Evolutionary conservation across 192 early-diverging fungal genomes (phyloP), one percentile per base, ranked within the genome.

Genomic region (Rhizoclosmatium globosum): DNA sequence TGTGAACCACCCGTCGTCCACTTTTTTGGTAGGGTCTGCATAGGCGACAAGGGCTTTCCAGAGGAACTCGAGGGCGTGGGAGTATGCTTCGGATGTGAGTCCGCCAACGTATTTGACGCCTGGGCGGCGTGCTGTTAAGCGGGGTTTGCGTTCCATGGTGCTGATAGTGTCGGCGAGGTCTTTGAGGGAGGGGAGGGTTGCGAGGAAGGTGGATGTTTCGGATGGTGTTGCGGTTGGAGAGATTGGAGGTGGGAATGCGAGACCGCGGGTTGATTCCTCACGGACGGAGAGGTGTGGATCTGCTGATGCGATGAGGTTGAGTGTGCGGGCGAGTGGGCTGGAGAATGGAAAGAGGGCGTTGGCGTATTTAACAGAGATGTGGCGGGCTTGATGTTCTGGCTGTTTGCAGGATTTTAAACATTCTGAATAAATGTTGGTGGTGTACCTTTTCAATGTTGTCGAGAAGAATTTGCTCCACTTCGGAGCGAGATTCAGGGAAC

Each of bases 11-110:
- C 78, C 45, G 6, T 72, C 72, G 0, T 84, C 78, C 3, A 86
- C 72, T 0, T 77, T 67, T n/a, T 84, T 90, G 59, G 85, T 85
- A 0, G 92, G 89, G 44, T 93, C 89, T 0, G 92, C 87, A 43
- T 56, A 74, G 1, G 87, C 74, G 53, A 94, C 86, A 59, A 93
- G 68, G 39, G 93, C 70, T 41, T 86, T 84, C 42, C 93, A 80
- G 46, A 94, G 78, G 61, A 94, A 94, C 68, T 83, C 80, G 1
- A 95, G 71, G 3, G 87, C 85, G 38, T 92, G 82, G 15, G 86
- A 45, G 83, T 91, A 94, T 9, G 91, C 87, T 64, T 94, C 94
- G 0, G 87, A 82, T 31, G 87, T 87, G 64, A 89, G 89, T 2
- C 83, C 84, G 58, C 85, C 85, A 41, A 91, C 80, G 65, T 84